Evolutionary conservation across 2,329 filamentous ascomycete species (phyloP), one percentile per base, ranked within the genome.

Genomic region (Curvularia sp.): DNA sequence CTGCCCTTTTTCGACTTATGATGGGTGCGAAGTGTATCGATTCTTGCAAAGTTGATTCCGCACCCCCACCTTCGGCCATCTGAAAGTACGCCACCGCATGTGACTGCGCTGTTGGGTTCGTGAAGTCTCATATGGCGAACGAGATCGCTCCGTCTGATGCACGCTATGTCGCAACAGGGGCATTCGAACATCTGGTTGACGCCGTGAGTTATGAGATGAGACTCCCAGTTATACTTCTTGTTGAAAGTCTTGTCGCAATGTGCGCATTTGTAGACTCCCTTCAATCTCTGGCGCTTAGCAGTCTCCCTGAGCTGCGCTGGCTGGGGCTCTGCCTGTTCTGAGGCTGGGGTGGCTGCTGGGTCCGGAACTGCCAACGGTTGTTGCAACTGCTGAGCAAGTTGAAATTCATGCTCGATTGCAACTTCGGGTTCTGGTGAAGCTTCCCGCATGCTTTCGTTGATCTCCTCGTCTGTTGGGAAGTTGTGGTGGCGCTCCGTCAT

Each of bases 51-150:
- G 38, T 27, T 52, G 13, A 47, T 30, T n/a, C 62, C 62, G 49
- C 62, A 65, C 15, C 62, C 62, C 62, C 62, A 65, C 12, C 19
- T 25, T 21, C 28, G 9, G 7, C 62, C 62, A 53, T 58, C 47
- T 39, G 28, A 27, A 21, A 64, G 39, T n/a, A 43, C 28, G 6
- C 61, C 61, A 41, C 53, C 38, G 41, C 61, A 64, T 4, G 18
- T 47, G n/a, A 51, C 27, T 32, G 21, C 3, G 13, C 43, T 59
- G 3, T 42, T 28, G 18, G 46, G n/a, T 27, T 42, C 21, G 18
- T 64, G 61, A 18, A 23, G 47, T 38, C 42, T 59, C 46, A 45
- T 48, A 34, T 64, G 61, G 2, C 61, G 42, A 19, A 18, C 15
- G 0, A 46, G 18, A 19, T 30, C 25, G 25, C 15, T 12, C 10